Percentiles rank a stretch among this genome's conserved stretches.
Evolutionary conservation across 352 stramenopile species (phyloP).

Genomic region (Pythium phragmiticola): DNA sequence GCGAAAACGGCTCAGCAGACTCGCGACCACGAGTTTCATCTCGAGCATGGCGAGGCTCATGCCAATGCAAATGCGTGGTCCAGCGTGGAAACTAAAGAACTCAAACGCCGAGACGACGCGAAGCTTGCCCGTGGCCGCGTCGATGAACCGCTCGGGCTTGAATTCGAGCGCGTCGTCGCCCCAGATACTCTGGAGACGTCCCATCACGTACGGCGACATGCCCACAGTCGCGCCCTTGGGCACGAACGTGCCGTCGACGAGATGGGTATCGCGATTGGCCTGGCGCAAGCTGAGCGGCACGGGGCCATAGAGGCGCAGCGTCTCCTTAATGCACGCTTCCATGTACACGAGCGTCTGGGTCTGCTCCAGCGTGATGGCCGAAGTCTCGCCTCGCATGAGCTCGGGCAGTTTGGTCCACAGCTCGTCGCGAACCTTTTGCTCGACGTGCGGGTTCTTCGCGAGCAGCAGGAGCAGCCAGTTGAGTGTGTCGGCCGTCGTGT

Average conservation of each 20-base stretch:
- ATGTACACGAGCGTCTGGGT: conserved; percentile 10
- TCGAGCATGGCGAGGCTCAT: conserved; percentile 46
- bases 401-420: conserved; percentile 27
- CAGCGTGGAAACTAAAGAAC: conserved; percentile 22
- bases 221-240: too few relatives aligned
- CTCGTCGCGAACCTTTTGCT: conserved; percentile 30
- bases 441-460: conserved; percentile 33
- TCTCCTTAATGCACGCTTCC: conserved; percentile 18
- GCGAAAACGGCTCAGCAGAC: conserved; percentile 14
- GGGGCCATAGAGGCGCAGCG: conserved; percentile 8
- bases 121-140: conserved; percentile 1
- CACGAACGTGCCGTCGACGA: too few relatives aligned
- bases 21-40: conserved; percentile 37
- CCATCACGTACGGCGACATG: too few relatives aligned
- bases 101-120: conserved; percentile 14
- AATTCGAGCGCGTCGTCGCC: conserved; percentile 48
- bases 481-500: conserved; percentile 53
- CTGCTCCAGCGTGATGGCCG: conserved; percentile 1
- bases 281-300: too few relatives aligned
- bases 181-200: conserved; percentile 36
- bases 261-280: too few relatives aligned
- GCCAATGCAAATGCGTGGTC: conserved; percentile 40
- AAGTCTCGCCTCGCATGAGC: not conserved
- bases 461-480: conserved; percentile 48
- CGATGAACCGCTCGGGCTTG: conserved; percentile 58